Evolutionary conservation across 78 protist genomes (phyloP), one percentile per base, ranked within the genome.

Genomic region (Dictyostelium citrinum): DNA sequence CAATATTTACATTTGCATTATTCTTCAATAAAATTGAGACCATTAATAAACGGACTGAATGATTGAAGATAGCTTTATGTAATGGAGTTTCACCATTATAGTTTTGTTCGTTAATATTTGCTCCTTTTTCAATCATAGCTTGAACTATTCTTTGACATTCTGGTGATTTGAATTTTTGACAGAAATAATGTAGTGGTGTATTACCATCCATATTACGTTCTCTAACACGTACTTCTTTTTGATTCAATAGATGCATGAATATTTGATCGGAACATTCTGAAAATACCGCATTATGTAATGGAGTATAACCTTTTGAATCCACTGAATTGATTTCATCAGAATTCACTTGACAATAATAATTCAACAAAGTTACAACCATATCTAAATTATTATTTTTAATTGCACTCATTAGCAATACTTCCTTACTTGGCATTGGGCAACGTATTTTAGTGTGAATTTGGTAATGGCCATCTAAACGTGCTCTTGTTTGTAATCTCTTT

Each of bases 121-220:
- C 95, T n/a, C 92, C 93, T 20, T 51, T 46, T 70, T 82, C 91
- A 43, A 95, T 77, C 35, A 95, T 39, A 22, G 72, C 39, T 75
- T 90, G 90, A n/a, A 79, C 90, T 1, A 90, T 68, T 49, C 91
- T 90, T 37, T 84, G 93, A 51, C 95, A 91, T 31, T 88, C 86
- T 1, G 97, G 97, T 1, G 82, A 72, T 43, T 71, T 37, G 27
- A 76, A 95, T 16, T 84, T 83, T 27, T 90, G 96, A 31, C 97
- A 95, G 24, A 95, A 95, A 58, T 82, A 84, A 74, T 95, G 97
- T 14, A 95, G 55, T 39, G 92, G 84, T 64, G 97, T 95, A 67
- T 95, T 95, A 39, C 88, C 90, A 88, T 95, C 97, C 8, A 71
- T 60, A 51, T 84, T 84, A 49, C 58, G 60, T 8, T 27, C 61